Base-by-base conservation (phyloP, 768 basidiomycete genomes). In the Saitozyma podzolica region DNA sequence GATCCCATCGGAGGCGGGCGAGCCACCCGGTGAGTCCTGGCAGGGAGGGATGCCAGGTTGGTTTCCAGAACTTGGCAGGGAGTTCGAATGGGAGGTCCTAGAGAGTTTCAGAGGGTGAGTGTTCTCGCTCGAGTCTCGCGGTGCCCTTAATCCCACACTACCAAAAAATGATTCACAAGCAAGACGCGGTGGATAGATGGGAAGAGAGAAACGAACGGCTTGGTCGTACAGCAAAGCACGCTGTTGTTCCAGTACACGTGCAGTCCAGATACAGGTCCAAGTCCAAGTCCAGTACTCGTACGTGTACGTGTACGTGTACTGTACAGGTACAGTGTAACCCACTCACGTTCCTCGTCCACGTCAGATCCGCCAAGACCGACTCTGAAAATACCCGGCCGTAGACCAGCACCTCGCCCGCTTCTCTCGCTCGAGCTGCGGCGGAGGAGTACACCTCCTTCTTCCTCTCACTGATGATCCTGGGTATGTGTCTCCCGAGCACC, bases 81-180 rank as follows among this genome's bases (percentile, higher is more conserved):
- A 56, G 55, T 8, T 19, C n/a, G 43, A 56, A 56, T 6, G 55
- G 55, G 8, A 47, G 19, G 37, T 29, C 37, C 55, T 56, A 17
- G 4, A 43, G 19, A 7, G 29, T 29, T 29, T 29, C 29, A 5
- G 5, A 29, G 29, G 29, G 29, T 29, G 5, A 29, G 29, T 29
- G 29, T 5, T 5, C 2, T 29, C 29, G 29, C 29, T 29, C 29
- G 29, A 29, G 29, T 29, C 29, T 29, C 29, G 29, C 29, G 29
- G n/a, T n/a, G n/a, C n/a, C n/a, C n/a, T n/a, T n/a, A n/a, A n/a
- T n/a, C n/a, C n/a, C n/a, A 29, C 29, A 29, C 5, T 19, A 56
- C 13, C 55, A 19, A 1, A 10, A 47, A 40, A 11, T 11, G 45
- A 17, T 17, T 47, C 45, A 47, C 45, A 47, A 11, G 1, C 29